Percentiles rank a stretch among this genome's conserved stretches.
phyloP scores from a whole-genome alignment of 352 stramenopile species.

The Blastocystis sp. region DNA sequence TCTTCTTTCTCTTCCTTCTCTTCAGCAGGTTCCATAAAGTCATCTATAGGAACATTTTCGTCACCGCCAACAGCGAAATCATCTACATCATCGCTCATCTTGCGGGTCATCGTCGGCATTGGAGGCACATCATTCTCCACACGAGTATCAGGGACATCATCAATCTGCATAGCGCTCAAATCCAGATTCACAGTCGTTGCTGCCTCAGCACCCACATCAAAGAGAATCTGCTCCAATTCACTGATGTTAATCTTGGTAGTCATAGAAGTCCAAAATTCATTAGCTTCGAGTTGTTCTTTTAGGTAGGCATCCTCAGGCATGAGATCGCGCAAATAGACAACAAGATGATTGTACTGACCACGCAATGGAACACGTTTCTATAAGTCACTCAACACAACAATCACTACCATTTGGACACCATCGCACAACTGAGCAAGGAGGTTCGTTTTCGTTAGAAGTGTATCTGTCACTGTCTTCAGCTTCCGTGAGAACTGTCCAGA shows the following conservation, averaged over 20 bases:
- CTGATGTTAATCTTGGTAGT: neutral
- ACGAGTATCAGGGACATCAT: neutral
- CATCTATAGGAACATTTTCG: neutral
- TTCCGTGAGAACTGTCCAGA: constrained; percentile 2
- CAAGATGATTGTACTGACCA: constrained; percentile 48
- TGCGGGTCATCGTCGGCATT: neutral
- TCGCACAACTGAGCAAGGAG: neutral
- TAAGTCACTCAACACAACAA: neutral
- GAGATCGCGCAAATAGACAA: constrained; percentile 28
- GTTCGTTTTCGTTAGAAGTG: neutral
- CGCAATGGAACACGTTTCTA: constrained; percentile 43
- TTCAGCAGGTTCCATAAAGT: neutral
- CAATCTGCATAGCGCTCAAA: constrained; percentile 29
- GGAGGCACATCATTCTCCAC: neutral
- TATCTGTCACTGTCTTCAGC: neutral
- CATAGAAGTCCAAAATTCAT: neutral
- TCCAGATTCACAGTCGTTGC: constrained; percentile 11
- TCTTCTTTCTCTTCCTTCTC: constrained; percentile 18
- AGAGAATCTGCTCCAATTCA: constrained; percentile 47
- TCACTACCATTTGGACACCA: constrained; percentile 9
- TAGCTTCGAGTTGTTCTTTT: neutral
- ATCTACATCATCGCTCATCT: neutral
- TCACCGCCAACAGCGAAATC: neutral
- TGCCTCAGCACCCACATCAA: constrained; percentile 17
- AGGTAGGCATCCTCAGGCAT: neutral